phyloP scores from a whole-genome alignment of 2,329 filamentous ascomycete genomes.

The Stemphylium beticola region DNA sequence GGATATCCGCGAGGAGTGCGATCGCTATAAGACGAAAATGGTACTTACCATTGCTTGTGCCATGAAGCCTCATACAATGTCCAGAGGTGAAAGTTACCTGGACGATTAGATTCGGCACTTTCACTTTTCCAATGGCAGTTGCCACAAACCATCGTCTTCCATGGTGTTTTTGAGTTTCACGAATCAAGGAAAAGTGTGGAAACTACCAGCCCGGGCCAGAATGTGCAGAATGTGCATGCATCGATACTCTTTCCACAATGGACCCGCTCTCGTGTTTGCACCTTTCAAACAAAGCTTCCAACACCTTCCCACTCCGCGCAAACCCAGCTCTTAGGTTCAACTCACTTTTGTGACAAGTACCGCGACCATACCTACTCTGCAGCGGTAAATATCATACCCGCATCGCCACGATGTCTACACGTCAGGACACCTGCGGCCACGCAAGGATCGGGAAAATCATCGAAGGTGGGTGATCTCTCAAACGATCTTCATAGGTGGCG shows the following conservation, averaged over 20 bases:
- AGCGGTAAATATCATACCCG: background rate
- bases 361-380: background rate
- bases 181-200: too few relatives aligned
- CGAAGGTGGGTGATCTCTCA: background rate
- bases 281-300: background rate
- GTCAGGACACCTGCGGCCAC: conserved; percentile 15
- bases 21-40: conserved; percentile 35
- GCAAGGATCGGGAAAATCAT: conserved; percentile 25
- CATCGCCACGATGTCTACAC: conserved; percentile 4
- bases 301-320: background rate
- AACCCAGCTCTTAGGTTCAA: background rate
- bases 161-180: too few relatives aligned
- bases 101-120: conserved; percentile 13
- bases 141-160: background rate
- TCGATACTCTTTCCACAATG: background rate
- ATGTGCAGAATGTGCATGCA: background rate
- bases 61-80: conserved; percentile 20
- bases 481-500: background rate
- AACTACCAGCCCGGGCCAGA: background rate
- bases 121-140: background rate
- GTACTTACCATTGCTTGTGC: conserved; percentile 35
- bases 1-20: conserved; percentile 31
- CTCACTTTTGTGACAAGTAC: background rate
- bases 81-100: conserved; percentile 24
- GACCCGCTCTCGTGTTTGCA: background rate